A percentile compares a stretch with the other conserved stretches of the same genome.
Conservation (phyloP, 1,284 basidiomycete genomes). For the Stereum hirsutum region DNA sequence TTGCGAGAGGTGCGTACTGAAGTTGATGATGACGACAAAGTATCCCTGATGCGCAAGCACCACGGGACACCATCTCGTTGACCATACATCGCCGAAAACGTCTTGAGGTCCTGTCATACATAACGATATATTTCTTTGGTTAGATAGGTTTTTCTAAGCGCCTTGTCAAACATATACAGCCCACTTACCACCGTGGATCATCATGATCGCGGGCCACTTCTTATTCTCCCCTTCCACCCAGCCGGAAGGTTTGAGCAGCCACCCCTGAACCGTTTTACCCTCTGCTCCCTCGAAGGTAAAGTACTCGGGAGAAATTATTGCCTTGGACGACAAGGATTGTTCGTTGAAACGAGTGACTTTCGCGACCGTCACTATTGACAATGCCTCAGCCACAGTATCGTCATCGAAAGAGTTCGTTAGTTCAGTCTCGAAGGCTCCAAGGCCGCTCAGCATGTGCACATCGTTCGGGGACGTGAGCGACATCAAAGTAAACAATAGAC, state of each 20-base stretch:
- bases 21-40: conserved; percentile 78
- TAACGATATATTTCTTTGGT: too few species aligned
- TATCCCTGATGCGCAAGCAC: conserved; percentile 81
- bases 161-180: too few species aligned
- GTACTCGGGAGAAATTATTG: conserved; percentile 55
- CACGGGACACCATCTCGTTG: conserved; percentile 83
- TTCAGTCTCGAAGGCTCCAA: conserved; percentile 20
- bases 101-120: conserved; percentile 52
- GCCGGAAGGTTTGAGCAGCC: conserved; percentile 73
- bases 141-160: conserved; percentile 1
- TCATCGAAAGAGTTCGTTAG: not conserved
- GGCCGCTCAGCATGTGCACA: conserved; percentile 48
- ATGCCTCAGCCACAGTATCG: conserved; percentile 14
- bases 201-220: conserved; percentile 65
- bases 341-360: conserved; percentile 58
- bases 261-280: conserved; percentile 70
- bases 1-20: too few species aligned
- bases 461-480: conserved; percentile 71
- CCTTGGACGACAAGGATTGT: conserved; percentile 44
- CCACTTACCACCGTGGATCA: conserved; percentile 63
- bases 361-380: conserved; percentile 29
- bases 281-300: conserved; percentile 83
- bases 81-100: conserved; percentile 80
- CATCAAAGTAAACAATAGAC: conserved; percentile 58
- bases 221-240: conserved; percentile 57